Evolutionary conservation across 345 rosid genomes (phyloP), one percentile per base, ranked within the genome.

Genomic region (Murraya koenigii): DNA sequence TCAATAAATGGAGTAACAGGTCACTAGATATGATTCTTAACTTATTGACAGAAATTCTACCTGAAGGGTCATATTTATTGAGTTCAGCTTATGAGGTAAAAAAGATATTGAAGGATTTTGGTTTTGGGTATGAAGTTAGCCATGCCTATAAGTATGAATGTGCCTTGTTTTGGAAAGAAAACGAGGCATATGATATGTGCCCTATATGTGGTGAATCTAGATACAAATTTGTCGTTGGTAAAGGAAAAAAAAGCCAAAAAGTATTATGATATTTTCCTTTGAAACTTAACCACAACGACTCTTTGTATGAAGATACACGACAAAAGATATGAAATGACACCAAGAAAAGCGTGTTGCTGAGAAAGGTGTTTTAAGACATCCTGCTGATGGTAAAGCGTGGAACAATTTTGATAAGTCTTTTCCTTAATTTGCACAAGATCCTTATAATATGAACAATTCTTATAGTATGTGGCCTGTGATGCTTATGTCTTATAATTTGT

Each of bases 391-490:
- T 3, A 11, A 38, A 38, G 41, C 11, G 2, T 8, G 11, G 0
- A 38, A 38, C 8, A 11, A 38, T 38, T 38, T 38, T 38, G 11
- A 38, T 38, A 38, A 38, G 41, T 0, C 11, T 38, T 38, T 38
- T 38, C 41, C 41, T 38, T 38, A 2, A 11, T 38, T 38, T 38
- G 10, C 41, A 38, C 62, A 38, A 38, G 41, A 38, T 38, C 41
- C 41, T 38, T 8, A 2, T 38, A 74, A 17, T 38, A 8, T 38
- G 41, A n/a, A 66, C 59, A 35, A 32, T 1, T 6, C 30, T 2
- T 28, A 79, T 30, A 56, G 64, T 10, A 41, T 30, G 0, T 78
- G 36, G 81, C 78, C n/a, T n/a, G n/a, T n/a, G n/a, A n/a, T n/a
- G n/a, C n/a, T n/a, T n/a, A n/a, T n/a, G n/a, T n/a, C n/a, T n/a